A percentile compares a stretch with the other conserved stretches of the same genome.
Conservation (phyloP, 495 filamentous ascomycete species). For the Aspergillus bridgeri region DNA sequence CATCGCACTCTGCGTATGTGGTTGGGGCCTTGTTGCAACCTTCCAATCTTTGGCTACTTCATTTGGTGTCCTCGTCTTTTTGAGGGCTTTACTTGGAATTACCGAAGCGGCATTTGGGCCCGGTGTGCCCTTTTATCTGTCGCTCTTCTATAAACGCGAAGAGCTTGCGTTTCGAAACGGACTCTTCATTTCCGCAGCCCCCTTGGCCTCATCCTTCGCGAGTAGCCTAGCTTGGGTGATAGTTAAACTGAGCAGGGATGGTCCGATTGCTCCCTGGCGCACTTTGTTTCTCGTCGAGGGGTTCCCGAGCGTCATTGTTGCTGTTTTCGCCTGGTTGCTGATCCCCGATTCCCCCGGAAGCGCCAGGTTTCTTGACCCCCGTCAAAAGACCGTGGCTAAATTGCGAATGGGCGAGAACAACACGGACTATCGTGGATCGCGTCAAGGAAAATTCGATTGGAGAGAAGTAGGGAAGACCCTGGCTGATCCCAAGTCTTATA, state of each 20-base stretch:
- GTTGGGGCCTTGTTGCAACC: constrained; percentile 61
- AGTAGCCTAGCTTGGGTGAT: constrained; percentile 61
- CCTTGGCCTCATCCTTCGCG: constrained; percentile 65
- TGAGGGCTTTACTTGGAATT: constrained; percentile 53
- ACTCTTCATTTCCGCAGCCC: constrained; percentile 60
- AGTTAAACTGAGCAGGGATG: constrained; percentile 44
- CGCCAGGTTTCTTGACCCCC: constrained; percentile 46
- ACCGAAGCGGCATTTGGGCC: constrained; percentile 61
- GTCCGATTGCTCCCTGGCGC: constrained; percentile 57
- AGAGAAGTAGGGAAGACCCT: constrained; percentile 52
- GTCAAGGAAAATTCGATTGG: constrained; percentile 39
- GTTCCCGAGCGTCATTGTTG: constrained; percentile 57
- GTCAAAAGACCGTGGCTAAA: constrained; percentile 45
- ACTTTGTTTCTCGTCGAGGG: constrained; percentile 60
- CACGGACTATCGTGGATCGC: constrained; percentile 18
- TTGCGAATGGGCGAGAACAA: constrained; percentile 42
- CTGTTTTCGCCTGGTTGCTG: constrained; percentile 50
- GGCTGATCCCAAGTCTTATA: constrained; percentile 62
- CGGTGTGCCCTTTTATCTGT: constrained; percentile 61
- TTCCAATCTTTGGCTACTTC: constrained; percentile 64
- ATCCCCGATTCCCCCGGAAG: constrained; percentile 54
- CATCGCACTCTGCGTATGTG: constrained; percentile 43
- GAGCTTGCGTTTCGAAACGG: constrained; percentile 61
- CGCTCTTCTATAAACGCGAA: constrained; percentile 57
- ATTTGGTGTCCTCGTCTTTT: constrained; percentile 40